Conservation (phyloP, 1,139 yeast genomes). For the Debaryomyces coudertii region DNA sequence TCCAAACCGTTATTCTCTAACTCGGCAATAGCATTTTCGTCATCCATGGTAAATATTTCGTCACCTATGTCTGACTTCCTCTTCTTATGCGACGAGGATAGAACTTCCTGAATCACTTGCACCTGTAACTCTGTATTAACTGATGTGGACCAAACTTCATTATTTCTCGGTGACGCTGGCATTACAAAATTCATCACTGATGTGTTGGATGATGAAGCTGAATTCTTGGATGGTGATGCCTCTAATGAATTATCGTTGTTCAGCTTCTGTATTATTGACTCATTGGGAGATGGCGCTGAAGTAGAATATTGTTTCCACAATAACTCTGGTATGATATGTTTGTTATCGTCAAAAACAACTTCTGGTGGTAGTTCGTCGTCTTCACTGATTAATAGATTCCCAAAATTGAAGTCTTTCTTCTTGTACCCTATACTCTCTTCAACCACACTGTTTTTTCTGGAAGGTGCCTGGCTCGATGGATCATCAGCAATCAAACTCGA, state of each 20-base stretch:
- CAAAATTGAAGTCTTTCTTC: conserved; percentile 2
- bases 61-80: conserved; percentile 20
- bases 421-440: conserved; percentile 1
- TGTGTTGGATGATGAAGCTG: conserved; percentile 8
- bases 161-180: conserved; percentile 6
- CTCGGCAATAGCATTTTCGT: conserved; percentile 17
- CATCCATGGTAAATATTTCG: conserved; percentile 43
- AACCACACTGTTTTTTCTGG: conserved; percentile 7
- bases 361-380: conserved; percentile 60
- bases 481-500: conserved; percentile 49
- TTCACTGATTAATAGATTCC: conserved; percentile 14
- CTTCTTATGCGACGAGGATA: conserved; percentile 27
- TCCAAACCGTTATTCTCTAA: conserved; percentile 1
- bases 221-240: conserved; percentile 3
- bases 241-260: background rate
- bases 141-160: conserved; percentile 33
- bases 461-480: conserved; percentile 9
- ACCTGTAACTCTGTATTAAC: conserved; percentile 45
- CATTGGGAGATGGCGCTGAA: conserved; percentile 53
- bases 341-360: conserved; percentile 84
- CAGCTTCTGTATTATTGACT: conserved; percentile 13
- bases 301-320: conserved; percentile 65
- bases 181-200: conserved; percentile 3
- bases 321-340: conserved; percentile 83
- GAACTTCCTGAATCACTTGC: conserved; percentile 44